These are phyloP conservation scores for Xylariaceae sp. DNA, from an alignment of 2,329 filamentous ascomycete genomes.

Conservation along the genomic window DNA sequence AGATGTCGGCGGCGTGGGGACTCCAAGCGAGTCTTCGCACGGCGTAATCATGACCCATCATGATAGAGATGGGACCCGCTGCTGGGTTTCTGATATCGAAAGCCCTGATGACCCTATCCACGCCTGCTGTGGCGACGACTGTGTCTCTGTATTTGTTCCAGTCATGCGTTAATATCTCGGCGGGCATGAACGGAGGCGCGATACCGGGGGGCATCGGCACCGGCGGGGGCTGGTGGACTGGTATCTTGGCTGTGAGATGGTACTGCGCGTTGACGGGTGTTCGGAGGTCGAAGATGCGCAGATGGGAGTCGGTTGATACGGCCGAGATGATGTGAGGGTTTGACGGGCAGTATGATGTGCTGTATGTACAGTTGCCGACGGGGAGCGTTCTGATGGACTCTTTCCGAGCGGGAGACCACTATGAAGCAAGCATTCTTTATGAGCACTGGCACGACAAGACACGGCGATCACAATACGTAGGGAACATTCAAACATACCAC, in stretches of 20 bases:
- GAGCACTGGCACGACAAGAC: constrained; percentile 1
- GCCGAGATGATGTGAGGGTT: constrained; percentile 80
- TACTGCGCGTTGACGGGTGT: constrained; percentile 82
- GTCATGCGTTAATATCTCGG: constrained; percentile 88
- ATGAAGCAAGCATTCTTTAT: constrained; percentile 30
- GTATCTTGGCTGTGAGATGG: constrained; percentile 76
- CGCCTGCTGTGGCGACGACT: constrained; percentile 80
- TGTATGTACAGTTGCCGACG: constrained; percentile 91
- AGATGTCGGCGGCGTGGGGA: constrained; percentile 81
- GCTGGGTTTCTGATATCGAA: constrained; percentile 81
- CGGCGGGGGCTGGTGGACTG: constrained; percentile 67
- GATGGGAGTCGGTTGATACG: constrained; percentile 81
- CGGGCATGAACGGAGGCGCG: constrained; percentile 49
- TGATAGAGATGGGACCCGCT: constrained; percentile 64
- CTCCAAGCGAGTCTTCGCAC: constrained; percentile 84
- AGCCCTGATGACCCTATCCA: constrained; percentile 79
- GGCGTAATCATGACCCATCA: constrained; percentile 87
- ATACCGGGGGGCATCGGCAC: constrained; percentile 33
- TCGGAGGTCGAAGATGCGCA: constrained; percentile 87
- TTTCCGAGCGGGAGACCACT: constrained; percentile 78
- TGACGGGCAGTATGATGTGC: constrained; percentile 82
- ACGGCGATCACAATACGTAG: not conserved
- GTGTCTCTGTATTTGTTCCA: constrained; percentile 97
- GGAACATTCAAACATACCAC: constrained; percentile 48
- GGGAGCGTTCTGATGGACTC: constrained; percentile 79